Conservation (phyloP, 495 filamentous ascomycete genomes). For the Daldinia bambusicola region DNA sequence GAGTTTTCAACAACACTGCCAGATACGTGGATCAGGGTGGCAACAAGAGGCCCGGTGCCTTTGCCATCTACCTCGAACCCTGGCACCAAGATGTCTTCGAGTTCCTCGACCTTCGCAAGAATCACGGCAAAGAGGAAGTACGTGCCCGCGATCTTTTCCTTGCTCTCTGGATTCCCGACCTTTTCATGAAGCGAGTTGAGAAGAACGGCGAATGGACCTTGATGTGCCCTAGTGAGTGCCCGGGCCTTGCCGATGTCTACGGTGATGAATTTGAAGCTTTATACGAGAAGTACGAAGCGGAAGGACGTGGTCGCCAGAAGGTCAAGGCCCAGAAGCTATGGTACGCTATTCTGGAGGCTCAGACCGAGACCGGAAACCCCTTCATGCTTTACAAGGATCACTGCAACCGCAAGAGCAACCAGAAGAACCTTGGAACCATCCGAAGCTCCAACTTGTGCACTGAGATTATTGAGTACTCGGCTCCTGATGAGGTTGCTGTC, state of each 20-base stretch:
- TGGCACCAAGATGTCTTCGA: conserved; percentile 99
- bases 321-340: conserved; percentile 98
- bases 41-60: conserved; percentile 98
- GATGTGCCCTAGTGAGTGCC: conserved; percentile 96
- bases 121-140: conserved; percentile 98
- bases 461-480: conserved; percentile 96
- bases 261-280: conserved; percentile 96
- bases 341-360: conserved; percentile 96
- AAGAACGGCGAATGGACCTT: conserved; percentile 95
- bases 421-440: conserved; percentile 98
- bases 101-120: conserved; percentile 97
- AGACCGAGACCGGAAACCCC: conserved; percentile 98
- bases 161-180: conserved; percentile 96
- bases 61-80: conserved; percentile 99
- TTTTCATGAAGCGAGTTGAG: conserved; percentile 99
- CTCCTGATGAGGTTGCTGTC: conserved; percentile 97
- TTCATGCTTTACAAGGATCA: conserved; percentile 99
- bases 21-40: conserved; percentile 98
- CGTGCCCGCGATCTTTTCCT: conserved; percentile 98
- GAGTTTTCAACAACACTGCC: conserved; percentile 98
- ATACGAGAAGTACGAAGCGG: conserved; percentile 92
- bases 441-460: conserved; percentile 98
- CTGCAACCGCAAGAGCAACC: conserved; percentile 98
- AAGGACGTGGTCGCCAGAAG: conserved; percentile 87
- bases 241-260: conserved; percentile 94